phyloP scores from a whole-genome alignment of 345 rosid species.

The Gossypium raimondii region DNA sequence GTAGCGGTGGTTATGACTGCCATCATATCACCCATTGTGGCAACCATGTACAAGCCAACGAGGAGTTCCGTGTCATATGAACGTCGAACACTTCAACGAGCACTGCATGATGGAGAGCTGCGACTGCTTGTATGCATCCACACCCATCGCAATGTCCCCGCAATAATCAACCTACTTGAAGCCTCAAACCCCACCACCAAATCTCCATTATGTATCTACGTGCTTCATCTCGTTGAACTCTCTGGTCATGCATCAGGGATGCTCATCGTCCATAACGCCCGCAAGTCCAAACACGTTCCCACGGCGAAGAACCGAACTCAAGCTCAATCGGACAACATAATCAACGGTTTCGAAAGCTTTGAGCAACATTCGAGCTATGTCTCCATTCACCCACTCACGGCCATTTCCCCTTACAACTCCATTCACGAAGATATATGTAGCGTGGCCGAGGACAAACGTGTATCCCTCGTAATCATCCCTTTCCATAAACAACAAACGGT shows the following conservation, averaged over 20 bases:
- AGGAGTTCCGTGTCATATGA: constrained; percentile 61
- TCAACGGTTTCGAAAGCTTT: constrained; percentile 72
- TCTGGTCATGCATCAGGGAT: constrained; percentile 91
- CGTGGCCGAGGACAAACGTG: constrained; percentile 85
- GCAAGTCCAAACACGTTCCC: constrained; percentile 44
- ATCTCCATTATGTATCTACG: constrained; percentile 69
- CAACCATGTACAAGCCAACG: constrained; percentile 58
- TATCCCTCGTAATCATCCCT: constrained; percentile 70
- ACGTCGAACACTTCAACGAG: constrained; percentile 56
- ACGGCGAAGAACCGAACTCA: constrained; percentile 73
- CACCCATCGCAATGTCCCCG: constrained; percentile 84
- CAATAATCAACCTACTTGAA: constrained; percentile 79
- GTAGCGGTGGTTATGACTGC: constrained; percentile 73
- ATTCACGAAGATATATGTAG: constrained; percentile 91
- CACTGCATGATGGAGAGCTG: constrained; percentile 63
- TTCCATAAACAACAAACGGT: constrained; percentile 91
- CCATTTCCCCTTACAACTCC: constrained; percentile 85
- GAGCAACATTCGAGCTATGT: constrained; percentile 56
- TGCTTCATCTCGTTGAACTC: constrained; percentile 90
- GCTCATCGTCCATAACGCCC: constrained; percentile 76
- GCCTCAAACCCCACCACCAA: constrained; percentile 70
- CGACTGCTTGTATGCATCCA: constrained; percentile 70
- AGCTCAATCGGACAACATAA: constrained; percentile 92
- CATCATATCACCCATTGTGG: constrained; percentile 59
- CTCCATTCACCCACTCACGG: constrained; percentile 76